Conservation (phyloP, 495 filamentous ascomycete species). For the Neurospora hispaniola region DNA sequence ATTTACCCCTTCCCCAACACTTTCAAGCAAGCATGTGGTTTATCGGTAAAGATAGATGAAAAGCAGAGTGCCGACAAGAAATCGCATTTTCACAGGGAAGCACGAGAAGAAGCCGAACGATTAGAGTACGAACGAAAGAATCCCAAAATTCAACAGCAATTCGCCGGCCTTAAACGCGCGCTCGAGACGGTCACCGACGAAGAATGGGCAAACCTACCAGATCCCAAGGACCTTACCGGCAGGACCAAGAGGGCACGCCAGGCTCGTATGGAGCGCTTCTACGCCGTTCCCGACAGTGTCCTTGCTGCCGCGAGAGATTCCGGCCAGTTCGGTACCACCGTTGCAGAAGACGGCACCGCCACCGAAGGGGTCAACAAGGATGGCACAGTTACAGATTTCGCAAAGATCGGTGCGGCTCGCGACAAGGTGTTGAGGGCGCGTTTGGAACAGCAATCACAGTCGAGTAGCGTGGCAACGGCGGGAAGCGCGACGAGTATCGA, state of each 20-base stretch:
- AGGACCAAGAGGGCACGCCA: slow-evolving; percentile 80
- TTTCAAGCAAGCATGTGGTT: slow-evolving; percentile 47
- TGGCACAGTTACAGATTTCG: slow-evolving; percentile 93
- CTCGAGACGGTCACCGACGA: slow-evolving; percentile 85
- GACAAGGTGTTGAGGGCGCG: slow-evolving; percentile 87
- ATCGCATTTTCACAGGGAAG: slow-evolving; percentile 72
- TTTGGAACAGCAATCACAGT: slow-evolving; percentile 78
- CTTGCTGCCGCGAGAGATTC: slow-evolving; percentile 74
- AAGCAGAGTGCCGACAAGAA: slow-evolving; percentile 69
- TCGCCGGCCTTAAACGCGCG: slow-evolving; percentile 87
- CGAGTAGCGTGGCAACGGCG: slow-evolving; percentile 53
- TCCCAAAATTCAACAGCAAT: slow-evolving; percentile 97
- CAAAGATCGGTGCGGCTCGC: slow-evolving; percentile 91
- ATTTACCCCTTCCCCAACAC: slow-evolving; percentile 3
- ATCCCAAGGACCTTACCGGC: slow-evolving; percentile 92
- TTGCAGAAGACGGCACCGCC: slow-evolving; percentile 63
- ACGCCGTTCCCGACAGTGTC: slow-evolving; percentile 95
- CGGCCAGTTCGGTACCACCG: slow-evolving; percentile 70
- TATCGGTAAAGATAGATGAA: slow-evolving; percentile 58
- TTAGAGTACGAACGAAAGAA: slow-evolving; percentile 95
- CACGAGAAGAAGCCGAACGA: slow-evolving; percentile 78
- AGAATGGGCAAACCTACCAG: slow-evolving; percentile 90
- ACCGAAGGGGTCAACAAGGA: slow-evolving; percentile 45
- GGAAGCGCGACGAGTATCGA: slow-evolving; percentile 90
- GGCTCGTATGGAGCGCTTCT: slow-evolving; percentile 74